Conservation (phyloP, 371 early-diverging fungal species). For the Apophysomyces variabilis region DNA sequence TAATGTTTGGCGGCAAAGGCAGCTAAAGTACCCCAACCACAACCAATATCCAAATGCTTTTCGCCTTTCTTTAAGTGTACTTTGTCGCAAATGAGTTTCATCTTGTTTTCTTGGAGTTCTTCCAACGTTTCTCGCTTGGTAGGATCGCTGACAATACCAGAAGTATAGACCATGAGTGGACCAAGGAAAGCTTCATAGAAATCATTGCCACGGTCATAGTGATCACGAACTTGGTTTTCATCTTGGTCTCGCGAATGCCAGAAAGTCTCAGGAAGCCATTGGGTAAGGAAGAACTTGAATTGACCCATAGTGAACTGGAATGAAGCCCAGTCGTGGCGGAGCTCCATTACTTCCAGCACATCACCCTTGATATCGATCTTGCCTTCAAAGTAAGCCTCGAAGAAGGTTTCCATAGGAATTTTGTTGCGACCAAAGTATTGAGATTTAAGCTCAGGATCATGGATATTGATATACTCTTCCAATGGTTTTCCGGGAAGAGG, state of each 20-base stretch:
- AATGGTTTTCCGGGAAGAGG: slow-evolving; percentile 79
- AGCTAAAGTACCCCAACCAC: slow-evolving; percentile 97
- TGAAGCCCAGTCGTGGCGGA: slow-evolving; percentile 92
- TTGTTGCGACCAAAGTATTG: slow-evolving; percentile 78
- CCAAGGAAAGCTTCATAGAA: slow-evolving; percentile 96
- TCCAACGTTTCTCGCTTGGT: slow-evolving; percentile 86
- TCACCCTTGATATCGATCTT: slow-evolving; percentile 93
- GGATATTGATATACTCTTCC: slow-evolving; percentile 87
- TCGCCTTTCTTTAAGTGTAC: slow-evolving; percentile 89
- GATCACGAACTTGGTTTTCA: slow-evolving; percentile 95
- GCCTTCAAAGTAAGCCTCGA: slow-evolving; percentile 94
- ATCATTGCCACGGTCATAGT: slow-evolving; percentile 98
- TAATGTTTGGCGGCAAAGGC: slow-evolving; percentile 90
- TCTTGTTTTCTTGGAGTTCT: slow-evolving; percentile 94
- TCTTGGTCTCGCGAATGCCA: slow-evolving; percentile 97
- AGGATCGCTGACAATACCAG: slow-evolving; percentile 85
- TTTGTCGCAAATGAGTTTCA: slow-evolving; percentile 88
- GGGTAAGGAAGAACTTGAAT: slow-evolving; percentile 89
- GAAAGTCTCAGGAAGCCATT: slow-evolving; percentile 94
- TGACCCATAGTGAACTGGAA: slow-evolving; percentile 87
- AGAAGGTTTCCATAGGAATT: slow-evolving; percentile 96
- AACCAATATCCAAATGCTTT: slow-evolving; percentile 95
- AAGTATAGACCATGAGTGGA: slow-evolving; percentile 94
- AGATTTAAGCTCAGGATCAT: slow-evolving; percentile 75
- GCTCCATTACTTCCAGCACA: slow-evolving; percentile 86